A percentile compares a stretch with the other conserved stretches of the same genome.
Evolutionary conservation across 768 basidiomycete genomes (phyloP).

Genomic region (Asterophora parasitica): DNA sequence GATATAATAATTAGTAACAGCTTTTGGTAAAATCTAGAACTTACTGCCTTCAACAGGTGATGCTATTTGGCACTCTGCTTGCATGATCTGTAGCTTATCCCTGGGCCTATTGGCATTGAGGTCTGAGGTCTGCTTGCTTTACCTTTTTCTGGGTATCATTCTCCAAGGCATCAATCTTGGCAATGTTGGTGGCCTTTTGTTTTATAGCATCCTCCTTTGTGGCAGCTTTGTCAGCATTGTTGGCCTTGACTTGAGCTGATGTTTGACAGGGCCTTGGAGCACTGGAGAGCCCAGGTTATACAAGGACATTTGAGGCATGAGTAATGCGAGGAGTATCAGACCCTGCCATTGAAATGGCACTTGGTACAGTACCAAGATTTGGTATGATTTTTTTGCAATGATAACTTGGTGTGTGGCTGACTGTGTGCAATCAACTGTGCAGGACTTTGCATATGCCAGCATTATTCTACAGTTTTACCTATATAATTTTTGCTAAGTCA

Average conservation of each 20-base stretch:
- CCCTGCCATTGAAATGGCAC: background rate
- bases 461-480: no score
- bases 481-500: no score
- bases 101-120: background rate
- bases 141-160: background rate
- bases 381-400: background rate
- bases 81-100: background rate
- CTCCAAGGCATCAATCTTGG: background rate
- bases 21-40: background rate
- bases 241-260: background rate
- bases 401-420: background rate
- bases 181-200: background rate
- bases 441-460: background rate
- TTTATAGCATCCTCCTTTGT: background rate
- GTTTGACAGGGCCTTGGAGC: background rate
- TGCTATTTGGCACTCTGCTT: background rate
- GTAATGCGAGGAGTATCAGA: background rate
- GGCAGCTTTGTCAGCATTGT: background rate
- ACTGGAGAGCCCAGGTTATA: background rate
- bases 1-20: background rate
- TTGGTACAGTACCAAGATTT: background rate
- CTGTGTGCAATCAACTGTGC: background rate
- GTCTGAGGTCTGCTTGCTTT: background rate
- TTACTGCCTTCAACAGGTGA: background rate
- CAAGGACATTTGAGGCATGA: background rate